phyloP scores from a whole-genome alignment of 2,329 filamentous ascomycete genomes.

The Phyllosticta paracitricarpa region DNA sequence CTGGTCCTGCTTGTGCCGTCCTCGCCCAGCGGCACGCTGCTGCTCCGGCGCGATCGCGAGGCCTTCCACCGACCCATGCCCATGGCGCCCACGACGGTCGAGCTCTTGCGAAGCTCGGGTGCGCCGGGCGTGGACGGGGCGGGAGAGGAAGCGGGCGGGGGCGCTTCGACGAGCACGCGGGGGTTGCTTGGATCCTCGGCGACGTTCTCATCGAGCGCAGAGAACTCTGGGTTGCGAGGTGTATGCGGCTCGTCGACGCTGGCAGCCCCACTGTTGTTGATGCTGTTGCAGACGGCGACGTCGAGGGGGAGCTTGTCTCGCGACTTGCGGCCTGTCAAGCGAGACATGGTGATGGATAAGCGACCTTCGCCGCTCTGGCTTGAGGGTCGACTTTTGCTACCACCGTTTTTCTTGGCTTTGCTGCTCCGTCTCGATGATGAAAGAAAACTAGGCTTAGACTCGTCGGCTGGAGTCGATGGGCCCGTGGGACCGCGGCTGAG shows the following conservation, averaged over 20 bases:
- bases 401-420: slow-evolving; percentile 19
- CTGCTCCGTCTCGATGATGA: slow-evolving; percentile 24
- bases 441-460: slow-evolving; percentile 25
- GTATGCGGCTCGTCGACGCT: neutral
- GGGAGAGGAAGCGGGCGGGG: slow-evolving; percentile 3
- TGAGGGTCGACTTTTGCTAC: slow-evolving; percentile 31
- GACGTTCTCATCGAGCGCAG: neutral
- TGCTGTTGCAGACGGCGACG: slow-evolving; percentile 19
- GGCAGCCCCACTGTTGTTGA: neutral
- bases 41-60: slow-evolving; percentile 14
- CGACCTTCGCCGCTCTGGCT: slow-evolving; percentile 32
- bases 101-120: slow-evolving; percentile 12
- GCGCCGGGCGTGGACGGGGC: neutral
- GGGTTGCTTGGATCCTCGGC: slow-evolving; percentile 2
- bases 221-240: neutral
- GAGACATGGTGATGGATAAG: slow-evolving; percentile 32
- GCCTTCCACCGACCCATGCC: slow-evolving; percentile 19
- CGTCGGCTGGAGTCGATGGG: slow-evolving; percentile 35
- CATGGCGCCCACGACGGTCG: slow-evolving; percentile 17
- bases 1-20: neutral
- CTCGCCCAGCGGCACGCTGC: slow-evolving; percentile 8
- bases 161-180: slow-evolving; percentile 8
- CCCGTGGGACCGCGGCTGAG: slow-evolving; percentile 22
- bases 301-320: slow-evolving; percentile 28
- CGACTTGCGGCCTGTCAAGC: slow-evolving; percentile 31